Evolutionary conservation across 176 grass and related monocot species (phyloP), one percentile per base, ranked within the genome.

Genomic region (Metroxylon sagu): DNA sequence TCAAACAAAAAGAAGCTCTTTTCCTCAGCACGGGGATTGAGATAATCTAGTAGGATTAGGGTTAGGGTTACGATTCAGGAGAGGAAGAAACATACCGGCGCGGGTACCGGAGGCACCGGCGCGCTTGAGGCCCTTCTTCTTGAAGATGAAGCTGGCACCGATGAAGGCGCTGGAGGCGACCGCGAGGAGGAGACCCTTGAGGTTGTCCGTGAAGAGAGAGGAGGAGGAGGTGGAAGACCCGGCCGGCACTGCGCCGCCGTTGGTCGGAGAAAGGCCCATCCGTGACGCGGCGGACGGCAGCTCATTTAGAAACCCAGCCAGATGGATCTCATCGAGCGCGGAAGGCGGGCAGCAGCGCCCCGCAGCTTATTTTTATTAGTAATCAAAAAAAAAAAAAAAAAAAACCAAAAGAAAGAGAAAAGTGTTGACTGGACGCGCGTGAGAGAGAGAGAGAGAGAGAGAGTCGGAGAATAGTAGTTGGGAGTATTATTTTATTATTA

Each of bases 141-240:
- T 90, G 75, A 96, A 78, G 83, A 96, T 88, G 80, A 96, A 96
- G 83, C 92, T 96, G 70, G 85, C 92, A 19, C 92, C 87, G 74
- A 96, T 90, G 78, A 96, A 96, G 54, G 83, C 83, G 66, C 83
- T 90, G 48, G 92, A 96, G 62, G 78, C 83, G 54, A 90, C 66
- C 54, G 92, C 78, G 69, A 96, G 83, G 66, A 96, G 73, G 53
- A 85, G 69, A 57, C 92, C 92, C 75, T 72, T 88, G 52, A 96
- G 80, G 72, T 96, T 96, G 51, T 89, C 92, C 52, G 59, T 78
- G 72, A 96, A 90, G 64, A 87, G 80, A 62, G 86, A 12, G 35
- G 35, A 14, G 35, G 35, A 43, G 59, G 75, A 62, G 79, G 48
- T 0, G 21, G 21, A 23, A 23, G 21, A 51, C 48, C 61, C 65